These are phyloP conservation scores for Solanum chacoense DNA, from an alignment of 305 asterid genomes.

Conservation along the genomic window DNA sequence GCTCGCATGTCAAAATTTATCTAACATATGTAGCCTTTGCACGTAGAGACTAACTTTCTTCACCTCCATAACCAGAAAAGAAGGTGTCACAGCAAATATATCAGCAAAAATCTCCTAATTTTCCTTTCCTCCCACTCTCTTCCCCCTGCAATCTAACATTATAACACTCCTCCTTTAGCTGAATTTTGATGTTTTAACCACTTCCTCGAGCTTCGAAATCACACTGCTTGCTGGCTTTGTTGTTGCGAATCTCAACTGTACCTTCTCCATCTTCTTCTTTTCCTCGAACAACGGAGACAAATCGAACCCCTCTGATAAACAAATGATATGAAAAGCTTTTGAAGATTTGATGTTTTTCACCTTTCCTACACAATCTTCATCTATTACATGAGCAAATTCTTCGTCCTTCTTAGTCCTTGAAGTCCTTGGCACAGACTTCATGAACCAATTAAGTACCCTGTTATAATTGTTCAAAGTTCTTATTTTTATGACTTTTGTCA, in stretches of 20 bases:
- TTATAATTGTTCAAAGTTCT: background rate
- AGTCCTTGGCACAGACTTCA: conserved; percentile 29
- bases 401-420: conserved; percentile 21
- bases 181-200: conserved; percentile 21
- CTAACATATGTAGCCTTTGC: background rate
- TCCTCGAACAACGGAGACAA: conserved; percentile 19
- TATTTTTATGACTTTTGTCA: conserved; percentile 12
- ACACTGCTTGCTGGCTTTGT: conserved; percentile 23
- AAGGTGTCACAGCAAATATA: conserved; percentile 17
- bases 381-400: conserved; percentile 15
- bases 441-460: conserved; percentile 49
- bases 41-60: conserved; percentile 11
- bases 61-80: conserved; percentile 29
- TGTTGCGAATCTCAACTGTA: conserved; percentile 25
- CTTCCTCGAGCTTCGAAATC: conserved; percentile 20
- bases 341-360: conserved; percentile 46
- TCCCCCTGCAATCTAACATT: conserved; percentile 22
- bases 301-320: conserved; percentile 74
- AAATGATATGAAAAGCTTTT: conserved; percentile 82
- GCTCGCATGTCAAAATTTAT: background rate
- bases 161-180: conserved; percentile 21
- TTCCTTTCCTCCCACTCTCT: conserved; percentile 27
- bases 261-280: conserved; percentile 15
- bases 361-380: conserved; percentile 14
- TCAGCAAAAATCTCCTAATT: conserved; percentile 22